These are phyloP conservation scores for Zygotorulaspora sp. DNA, from an alignment of 805 yeast genomes.

Conservation along the genomic window DNA sequence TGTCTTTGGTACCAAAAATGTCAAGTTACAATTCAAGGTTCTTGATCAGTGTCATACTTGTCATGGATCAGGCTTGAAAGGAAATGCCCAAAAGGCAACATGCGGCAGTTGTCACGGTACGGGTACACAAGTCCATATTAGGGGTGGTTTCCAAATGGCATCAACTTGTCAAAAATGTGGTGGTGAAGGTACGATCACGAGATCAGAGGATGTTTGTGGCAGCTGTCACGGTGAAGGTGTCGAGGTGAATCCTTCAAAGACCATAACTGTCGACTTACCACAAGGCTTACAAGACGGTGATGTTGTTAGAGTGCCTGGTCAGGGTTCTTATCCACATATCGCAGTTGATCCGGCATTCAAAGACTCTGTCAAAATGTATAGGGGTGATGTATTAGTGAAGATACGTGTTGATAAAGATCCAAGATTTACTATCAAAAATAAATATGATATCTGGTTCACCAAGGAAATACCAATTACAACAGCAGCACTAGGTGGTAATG, in stretches of 20 bases:
- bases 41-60: conserved; percentile 76
- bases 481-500: conserved; percentile 90
- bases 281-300: conserved; percentile 85
- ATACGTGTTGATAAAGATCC: conserved; percentile 74
- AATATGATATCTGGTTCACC: conserved; percentile 55
- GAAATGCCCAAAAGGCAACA: conserved; percentile 62
- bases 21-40: conserved; percentile 63
- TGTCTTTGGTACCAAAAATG: conserved; percentile 66
- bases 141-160: conserved; percentile 96
- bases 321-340: conserved; percentile 84
- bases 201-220: conserved; percentile 62
- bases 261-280: conserved; percentile 81
- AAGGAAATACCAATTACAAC: conserved; percentile 86
- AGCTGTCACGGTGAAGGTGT: conserved; percentile 92
- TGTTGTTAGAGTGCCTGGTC: conserved; percentile 75
- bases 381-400: conserved; percentile 86
- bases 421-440: conserved; percentile 59
- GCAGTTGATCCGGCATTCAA: conserved; percentile 53
- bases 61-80: conserved; percentile 78
- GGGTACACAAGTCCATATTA: conserved; percentile 79
- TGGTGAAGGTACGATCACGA: conserved; percentile 81
- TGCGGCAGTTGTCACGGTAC: conserved; percentile 90
- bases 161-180: conserved; percentile 84
- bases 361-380: conserved; percentile 53
- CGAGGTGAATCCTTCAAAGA: conserved; percentile 50